Conservation (phyloP, 2,329 filamentous ascomycete genomes). For the Nemania serpens region DNA sequence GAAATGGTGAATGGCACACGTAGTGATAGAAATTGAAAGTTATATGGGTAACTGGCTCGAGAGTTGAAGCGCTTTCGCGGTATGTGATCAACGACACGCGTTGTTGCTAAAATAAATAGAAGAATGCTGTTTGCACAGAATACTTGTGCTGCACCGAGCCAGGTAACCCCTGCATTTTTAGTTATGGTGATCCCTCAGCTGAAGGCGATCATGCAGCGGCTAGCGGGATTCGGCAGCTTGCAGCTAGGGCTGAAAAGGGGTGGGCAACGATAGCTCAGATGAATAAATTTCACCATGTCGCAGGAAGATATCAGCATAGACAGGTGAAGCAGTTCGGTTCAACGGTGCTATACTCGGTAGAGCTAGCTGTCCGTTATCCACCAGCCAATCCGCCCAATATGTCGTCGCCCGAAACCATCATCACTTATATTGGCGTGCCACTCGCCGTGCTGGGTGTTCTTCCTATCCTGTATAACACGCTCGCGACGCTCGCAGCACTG, state of each 20-base stretch:
- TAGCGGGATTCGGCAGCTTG: constrained; percentile 18
- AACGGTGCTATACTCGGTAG: background rate
- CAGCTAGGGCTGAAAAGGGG: constrained; percentile 31
- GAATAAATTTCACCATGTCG: constrained; percentile 4
- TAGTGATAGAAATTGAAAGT: too few species aligned
- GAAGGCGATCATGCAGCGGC: constrained; percentile 19
- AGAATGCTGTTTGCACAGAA: background rate
- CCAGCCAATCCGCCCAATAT: constrained; percentile 12
- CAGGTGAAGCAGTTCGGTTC: background rate
- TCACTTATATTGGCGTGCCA: constrained; percentile 62
- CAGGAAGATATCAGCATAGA: background rate
- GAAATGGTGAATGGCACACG: too few species aligned
- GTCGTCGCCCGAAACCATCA: constrained; percentile 51
- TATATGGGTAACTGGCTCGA: too few species aligned
- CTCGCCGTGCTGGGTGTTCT: constrained; percentile 63
- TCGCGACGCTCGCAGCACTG: constrained; percentile 62
- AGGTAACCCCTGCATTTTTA: constrained; percentile 6
- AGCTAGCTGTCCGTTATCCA: background rate
- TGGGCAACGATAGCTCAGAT: background rate
- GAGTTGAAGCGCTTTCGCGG: too few species aligned
- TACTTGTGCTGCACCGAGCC: background rate
- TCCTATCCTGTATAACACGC: constrained; percentile 69
- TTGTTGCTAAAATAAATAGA: background rate
- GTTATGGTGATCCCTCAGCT: constrained; percentile 17
- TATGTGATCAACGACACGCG: too few species aligned